These are phyloP conservation scores for Torulaspora pretoriensis DNA, from an alignment of 1,139 yeast genomes.

Conservation along the genomic window DNA sequence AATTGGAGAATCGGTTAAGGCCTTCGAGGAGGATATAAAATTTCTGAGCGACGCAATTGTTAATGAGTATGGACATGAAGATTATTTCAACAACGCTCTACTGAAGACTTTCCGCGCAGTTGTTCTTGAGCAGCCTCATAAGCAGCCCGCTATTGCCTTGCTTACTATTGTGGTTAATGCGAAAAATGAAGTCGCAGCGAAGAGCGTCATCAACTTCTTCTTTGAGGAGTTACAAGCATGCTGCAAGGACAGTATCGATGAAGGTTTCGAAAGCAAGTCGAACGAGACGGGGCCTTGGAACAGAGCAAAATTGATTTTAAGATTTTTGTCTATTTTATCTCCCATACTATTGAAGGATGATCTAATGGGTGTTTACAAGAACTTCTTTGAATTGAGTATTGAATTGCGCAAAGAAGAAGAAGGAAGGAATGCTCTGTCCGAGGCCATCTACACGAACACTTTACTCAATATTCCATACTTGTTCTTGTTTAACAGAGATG, in stretches of 20 bases:
- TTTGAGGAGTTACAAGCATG: slow-evolving; percentile 58
- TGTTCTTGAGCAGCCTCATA: slow-evolving; percentile 85
- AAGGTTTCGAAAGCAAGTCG: slow-evolving; percentile 27
- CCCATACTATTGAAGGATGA: slow-evolving; percentile 56
- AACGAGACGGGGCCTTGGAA: slow-evolving; percentile 66
- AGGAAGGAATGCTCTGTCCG: slow-evolving; percentile 56
- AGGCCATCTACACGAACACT: slow-evolving; percentile 62
- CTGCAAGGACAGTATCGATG: slow-evolving; percentile 39
- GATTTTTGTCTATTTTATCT: slow-evolving; percentile 63
- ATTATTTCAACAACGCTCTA: slow-evolving; percentile 55
- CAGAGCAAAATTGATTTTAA: slow-evolving; percentile 61
- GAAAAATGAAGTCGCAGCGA: slow-evolving; percentile 63
- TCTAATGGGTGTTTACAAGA: slow-evolving; percentile 49
- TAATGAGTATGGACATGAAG: slow-evolving; percentile 65
- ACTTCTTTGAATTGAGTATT: slow-evolving; percentile 53
- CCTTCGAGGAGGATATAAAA: slow-evolving; percentile 62
- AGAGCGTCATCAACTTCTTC: slow-evolving; percentile 63
- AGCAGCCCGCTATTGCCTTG: slow-evolving; percentile 66
- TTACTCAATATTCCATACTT: slow-evolving; percentile 68
- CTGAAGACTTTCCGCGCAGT: slow-evolving; percentile 65
- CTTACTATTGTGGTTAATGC: slow-evolving; percentile 66
- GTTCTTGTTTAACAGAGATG: slow-evolving; percentile 43
- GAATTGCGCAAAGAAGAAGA: slow-evolving; percentile 46
- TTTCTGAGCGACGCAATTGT: slow-evolving; percentile 63
- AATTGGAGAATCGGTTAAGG: slow-evolving; percentile 59